These are phyloP conservation scores for Dianthus caryophyllus DNA, from an alignment of 148 eudicot genomes.

Conservation along the genomic window DNA sequence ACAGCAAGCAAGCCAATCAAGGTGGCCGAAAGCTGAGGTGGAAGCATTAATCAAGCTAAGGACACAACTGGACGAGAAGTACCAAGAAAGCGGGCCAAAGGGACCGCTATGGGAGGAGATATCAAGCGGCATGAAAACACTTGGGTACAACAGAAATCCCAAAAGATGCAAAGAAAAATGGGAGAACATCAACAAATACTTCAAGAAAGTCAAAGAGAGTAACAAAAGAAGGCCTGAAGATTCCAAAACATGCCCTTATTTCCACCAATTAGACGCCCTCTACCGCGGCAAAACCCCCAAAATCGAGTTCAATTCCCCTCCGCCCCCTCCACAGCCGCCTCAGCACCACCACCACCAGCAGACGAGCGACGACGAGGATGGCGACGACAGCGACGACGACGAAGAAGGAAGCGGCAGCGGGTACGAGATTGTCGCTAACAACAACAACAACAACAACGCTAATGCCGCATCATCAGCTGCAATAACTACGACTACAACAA, in stretches of 20 bases:
- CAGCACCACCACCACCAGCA: constrained; percentile 27
- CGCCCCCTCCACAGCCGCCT: not conserved
- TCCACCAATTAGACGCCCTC: constrained; percentile 64
- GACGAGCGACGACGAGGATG: constrained; percentile 23
- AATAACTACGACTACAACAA: constrained; percentile 14
- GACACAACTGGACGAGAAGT: constrained; percentile 54
- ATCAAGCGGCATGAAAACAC: constrained; percentile 43
- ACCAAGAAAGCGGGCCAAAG: constrained; percentile 64
- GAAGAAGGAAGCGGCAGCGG: constrained; percentile 41
- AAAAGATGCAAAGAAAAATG: constrained; percentile 89
- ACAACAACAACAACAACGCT: not conserved
- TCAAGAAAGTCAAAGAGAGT: constrained; percentile 79
- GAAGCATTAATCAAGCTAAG: constrained; percentile 58
- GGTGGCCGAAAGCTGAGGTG: constrained; percentile 81
- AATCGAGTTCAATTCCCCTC: constrained; percentile 1
- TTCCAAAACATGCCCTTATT: constrained; percentile 78
- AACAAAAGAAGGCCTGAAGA: constrained; percentile 69
- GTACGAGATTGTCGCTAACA: constrained; percentile 50
- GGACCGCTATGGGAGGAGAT: constrained; percentile 92
- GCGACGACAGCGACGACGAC: constrained; percentile 27
- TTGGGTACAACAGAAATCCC: constrained; percentile 62
- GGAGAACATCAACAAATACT: constrained; percentile 93
- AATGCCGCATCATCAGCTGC: constrained; percentile 1
- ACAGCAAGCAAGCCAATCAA: constrained; percentile 34
- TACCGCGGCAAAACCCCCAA: constrained; percentile 44